These are phyloP conservation scores for Picea sitchensis DNA, from an alignment of 75 land plant genomes.

Conservation along the genomic window DNA sequence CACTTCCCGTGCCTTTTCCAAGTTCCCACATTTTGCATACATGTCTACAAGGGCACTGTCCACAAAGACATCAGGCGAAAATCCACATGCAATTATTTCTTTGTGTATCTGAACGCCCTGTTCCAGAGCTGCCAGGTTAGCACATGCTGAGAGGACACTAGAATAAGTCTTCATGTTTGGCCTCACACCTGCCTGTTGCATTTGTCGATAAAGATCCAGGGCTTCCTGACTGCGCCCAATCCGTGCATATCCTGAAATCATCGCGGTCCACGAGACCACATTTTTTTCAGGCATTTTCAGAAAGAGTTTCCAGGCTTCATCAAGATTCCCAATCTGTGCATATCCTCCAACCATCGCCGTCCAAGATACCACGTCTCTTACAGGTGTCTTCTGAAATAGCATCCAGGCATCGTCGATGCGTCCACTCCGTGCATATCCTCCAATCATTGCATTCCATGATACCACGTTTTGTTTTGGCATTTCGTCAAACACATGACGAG, in stretches of 20 bases:
- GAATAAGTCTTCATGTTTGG: slow-evolving; percentile 58
- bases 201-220: slow-evolving; percentile 32
- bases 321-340: slow-evolving; percentile 38
- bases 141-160: slow-evolving; percentile 70
- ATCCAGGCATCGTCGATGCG: slow-evolving; percentile 11
- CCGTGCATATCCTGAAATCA: slow-evolving; percentile 60
- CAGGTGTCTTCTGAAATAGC: slow-evolving; percentile 21
- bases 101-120: slow-evolving; percentile 57
- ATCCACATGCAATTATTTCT: slow-evolving; percentile 35
- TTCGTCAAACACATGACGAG: slow-evolving; percentile 21
- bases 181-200: slow-evolving; percentile 23
- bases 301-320: slow-evolving; percentile 51
- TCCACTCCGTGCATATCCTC: slow-evolving; percentile 19
- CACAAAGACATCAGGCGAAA: slow-evolving; percentile 20
- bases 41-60: slow-evolving; percentile 55
- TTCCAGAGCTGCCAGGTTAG: slow-evolving; percentile 45
- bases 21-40: slow-evolving; percentile 71
- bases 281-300: slow-evolving; percentile 27
- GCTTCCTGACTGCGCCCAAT: slow-evolving; percentile 44
- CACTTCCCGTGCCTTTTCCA: slow-evolving; percentile 55
- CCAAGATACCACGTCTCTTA: slow-evolving; percentile 49
- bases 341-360: slow-evolving; percentile 47
- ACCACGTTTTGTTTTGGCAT: slow-evolving; percentile 23
- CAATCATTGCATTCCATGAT: slow-evolving; percentile 36
- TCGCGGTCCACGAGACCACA: slow-evolving; percentile 50